Evolutionary conservation across 1,284 basidiomycete species (phyloP).

Genomic region (Cutaneotrichosporon sp.): DNA sequence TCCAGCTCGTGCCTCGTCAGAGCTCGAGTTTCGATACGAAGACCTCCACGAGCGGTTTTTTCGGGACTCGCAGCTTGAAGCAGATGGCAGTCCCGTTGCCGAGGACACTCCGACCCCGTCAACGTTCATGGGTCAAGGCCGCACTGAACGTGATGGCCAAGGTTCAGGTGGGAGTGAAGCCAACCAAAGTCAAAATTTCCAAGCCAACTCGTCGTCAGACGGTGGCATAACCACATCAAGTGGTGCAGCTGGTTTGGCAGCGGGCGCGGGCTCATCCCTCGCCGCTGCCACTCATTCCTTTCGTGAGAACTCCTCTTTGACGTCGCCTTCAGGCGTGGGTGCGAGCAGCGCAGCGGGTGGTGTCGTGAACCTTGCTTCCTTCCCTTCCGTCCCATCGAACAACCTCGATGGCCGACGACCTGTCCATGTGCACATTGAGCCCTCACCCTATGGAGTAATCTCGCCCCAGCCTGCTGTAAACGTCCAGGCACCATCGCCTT

Average conservation of each 20-base stretch:
- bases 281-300: constrained; percentile 6
- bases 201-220: not conserved
- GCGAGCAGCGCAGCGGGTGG: not conserved
- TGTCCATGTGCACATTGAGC: constrained; percentile 39
- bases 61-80: constrained; percentile 5
- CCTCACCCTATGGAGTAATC: constrained; percentile 23
- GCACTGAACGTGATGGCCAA: not conserved
- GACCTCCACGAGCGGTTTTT: constrained; percentile 18
- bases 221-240: not conserved
- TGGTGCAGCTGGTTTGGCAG: not conserved
- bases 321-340: not conserved
- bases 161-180: constrained; percentile 1
- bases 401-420: constrained; percentile 12
- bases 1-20: constrained; percentile 16
- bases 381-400: not conserved
- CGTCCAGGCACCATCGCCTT: constrained; percentile 5
- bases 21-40: constrained; percentile 21
- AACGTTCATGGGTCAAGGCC: not conserved
- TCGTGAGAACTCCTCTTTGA: constrained; percentile 3
- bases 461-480: not conserved
- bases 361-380: not conserved
- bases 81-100: constrained; percentile 1
- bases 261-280: not conserved
- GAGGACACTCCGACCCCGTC: not conserved
- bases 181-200: not conserved